These are phyloP conservation scores for Coleophoma eucalyptorum DNA, from an alignment of 2,329 filamentous ascomycete genomes.

Conservation along the genomic window DNA sequence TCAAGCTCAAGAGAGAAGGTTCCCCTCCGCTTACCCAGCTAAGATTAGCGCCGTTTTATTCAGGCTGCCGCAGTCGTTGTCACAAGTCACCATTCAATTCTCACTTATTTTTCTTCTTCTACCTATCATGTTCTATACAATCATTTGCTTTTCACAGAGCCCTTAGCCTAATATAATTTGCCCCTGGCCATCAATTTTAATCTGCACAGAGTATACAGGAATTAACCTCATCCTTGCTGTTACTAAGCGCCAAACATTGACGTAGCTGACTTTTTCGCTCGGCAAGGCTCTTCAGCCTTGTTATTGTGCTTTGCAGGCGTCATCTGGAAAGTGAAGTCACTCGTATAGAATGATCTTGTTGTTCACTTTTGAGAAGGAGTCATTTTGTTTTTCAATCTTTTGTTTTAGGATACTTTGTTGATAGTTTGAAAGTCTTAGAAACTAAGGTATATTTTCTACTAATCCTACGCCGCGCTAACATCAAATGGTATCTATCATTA, in stretches of 20 bases:
- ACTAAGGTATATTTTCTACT: slow-evolving; percentile 23
- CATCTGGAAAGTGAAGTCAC: neutral
- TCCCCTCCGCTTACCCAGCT: neutral
- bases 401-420: no score
- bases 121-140: no score
- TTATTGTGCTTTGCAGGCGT: neutral
- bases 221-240: no score
- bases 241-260: no score
- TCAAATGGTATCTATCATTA: slow-evolving; percentile 25
- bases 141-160: no score
- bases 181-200: no score
- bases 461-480: slow-evolving; percentile 24
- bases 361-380: neutral
- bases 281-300: neutral
- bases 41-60: neutral
- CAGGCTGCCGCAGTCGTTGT: neutral
- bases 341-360: neutral
- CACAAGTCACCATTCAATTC: neutral
- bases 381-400: neutral
- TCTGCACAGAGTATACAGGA: no score
- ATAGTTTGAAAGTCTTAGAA: slow-evolving; percentile 6
- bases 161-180: no score
- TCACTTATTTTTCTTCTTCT: neutral
- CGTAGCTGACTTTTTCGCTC: neutral
- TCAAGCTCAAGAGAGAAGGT: no score